phyloP scores from a whole-genome alignment of 805 yeast genomes.

The Saccharomycopsis fodiens region DNA sequence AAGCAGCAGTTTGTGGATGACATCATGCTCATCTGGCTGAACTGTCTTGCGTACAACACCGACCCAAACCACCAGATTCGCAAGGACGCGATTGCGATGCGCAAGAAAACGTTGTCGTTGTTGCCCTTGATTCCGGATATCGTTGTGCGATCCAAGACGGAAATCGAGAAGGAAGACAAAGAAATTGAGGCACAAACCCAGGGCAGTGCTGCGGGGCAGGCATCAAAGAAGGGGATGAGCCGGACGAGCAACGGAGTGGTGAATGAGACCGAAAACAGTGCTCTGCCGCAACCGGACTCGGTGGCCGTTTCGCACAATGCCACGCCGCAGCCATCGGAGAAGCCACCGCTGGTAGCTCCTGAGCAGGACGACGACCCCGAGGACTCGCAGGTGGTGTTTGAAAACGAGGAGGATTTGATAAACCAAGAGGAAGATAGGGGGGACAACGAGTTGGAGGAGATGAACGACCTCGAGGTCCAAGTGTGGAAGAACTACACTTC shows the following conservation, averaged over 20 bases:
- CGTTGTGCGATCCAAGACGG: conserved; percentile 61
- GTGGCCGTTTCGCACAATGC: neutral
- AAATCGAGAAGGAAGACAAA: conserved; percentile 60
- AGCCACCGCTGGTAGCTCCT: neutral
- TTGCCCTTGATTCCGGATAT: conserved; percentile 88
- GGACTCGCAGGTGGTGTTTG: conserved; percentile 34
- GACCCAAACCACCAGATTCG: conserved; percentile 91
- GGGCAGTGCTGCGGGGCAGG: neutral
- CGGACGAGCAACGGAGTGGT: conserved; percentile 27
- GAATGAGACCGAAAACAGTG: neutral
- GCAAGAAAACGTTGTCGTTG: conserved; percentile 69
- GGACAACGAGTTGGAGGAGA: conserved; percentile 44
- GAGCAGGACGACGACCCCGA: conserved; percentile 34
- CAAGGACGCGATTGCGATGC: conserved; percentile 94
- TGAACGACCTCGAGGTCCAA: conserved; percentile 64
- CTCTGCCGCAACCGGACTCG: neutral
- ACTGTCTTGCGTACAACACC: conserved; percentile 86
- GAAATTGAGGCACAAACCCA: conserved; percentile 25
- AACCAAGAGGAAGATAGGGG: conserved; percentile 28
- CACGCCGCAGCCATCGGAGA: neutral
- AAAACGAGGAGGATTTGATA: conserved; percentile 13
- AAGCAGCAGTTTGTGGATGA: conserved; percentile 93
- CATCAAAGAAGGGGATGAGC: conserved; percentile 31
- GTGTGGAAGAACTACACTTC: conserved; percentile 84
- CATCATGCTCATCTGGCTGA: conserved; percentile 89